These are phyloP conservation scores for Xenoacremonium recifei DNA, from an alignment of 2,329 filamentous ascomycete genomes.

Conservation along the genomic window DNA sequence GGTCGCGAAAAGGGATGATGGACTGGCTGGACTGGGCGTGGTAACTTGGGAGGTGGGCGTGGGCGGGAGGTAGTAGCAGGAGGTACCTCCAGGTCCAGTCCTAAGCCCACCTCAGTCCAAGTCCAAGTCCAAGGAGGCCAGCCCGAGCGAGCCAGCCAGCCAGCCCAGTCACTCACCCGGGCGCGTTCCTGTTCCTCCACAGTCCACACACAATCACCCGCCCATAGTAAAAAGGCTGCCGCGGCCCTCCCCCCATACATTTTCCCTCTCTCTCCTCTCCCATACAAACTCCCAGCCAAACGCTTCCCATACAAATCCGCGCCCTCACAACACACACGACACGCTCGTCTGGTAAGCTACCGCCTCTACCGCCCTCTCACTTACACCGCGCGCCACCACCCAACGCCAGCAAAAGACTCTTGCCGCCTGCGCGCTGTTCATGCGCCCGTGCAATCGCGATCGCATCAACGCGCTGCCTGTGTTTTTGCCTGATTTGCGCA, in stretches of 20 bases:
- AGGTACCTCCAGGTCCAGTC: too few species aligned
- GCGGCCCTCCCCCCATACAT: slow-evolving; percentile 53
- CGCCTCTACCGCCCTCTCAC: slow-evolving; percentile 7
- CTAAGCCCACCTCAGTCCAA: too few species aligned
- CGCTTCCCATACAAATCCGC: slow-evolving; percentile 49
- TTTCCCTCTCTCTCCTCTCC: slow-evolving; percentile 54
- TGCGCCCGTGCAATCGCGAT: slow-evolving; percentile 9
- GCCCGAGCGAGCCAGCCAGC: slow-evolving; percentile 25
- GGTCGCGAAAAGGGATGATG: too few species aligned
- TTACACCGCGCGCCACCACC: slow-evolving; percentile 11
- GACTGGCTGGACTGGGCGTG: too few species aligned
- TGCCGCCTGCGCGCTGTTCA: slow-evolving; percentile 6
- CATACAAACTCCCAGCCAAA: slow-evolving; percentile 61
- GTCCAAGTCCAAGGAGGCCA: too few species aligned
- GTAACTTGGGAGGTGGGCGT: too few species aligned
- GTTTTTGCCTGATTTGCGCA: slow-evolving; percentile 18
- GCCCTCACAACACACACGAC: slow-evolving; percentile 43
- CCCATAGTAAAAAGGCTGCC: slow-evolving; percentile 65
- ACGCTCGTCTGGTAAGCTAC: slow-evolving; percentile 52
- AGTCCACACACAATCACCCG: slow-evolving; percentile 55
- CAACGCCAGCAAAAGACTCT: slow-evolving; percentile 32
- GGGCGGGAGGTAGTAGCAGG: too few species aligned
- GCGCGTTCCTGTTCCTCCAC: slow-evolving; percentile 18
- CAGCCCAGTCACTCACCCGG: slow-evolving; percentile 28
- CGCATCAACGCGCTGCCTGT: slow-evolving; percentile 11